phyloP scores from a whole-genome alignment of 2,329 filamentous ascomycete species.

The Botrytis elliptica region DNA sequence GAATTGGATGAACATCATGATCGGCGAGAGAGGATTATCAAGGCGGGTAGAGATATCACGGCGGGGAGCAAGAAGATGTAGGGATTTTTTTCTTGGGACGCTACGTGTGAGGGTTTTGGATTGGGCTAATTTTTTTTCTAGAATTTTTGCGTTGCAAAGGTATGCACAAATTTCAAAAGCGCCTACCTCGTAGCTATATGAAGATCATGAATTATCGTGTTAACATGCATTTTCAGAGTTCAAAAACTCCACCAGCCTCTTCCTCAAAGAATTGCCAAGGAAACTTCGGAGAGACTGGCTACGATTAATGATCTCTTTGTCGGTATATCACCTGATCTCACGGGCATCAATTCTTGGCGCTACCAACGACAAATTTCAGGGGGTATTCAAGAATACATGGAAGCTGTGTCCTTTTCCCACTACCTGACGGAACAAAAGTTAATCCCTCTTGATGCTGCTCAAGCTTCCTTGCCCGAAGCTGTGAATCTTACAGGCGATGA shows the following conservation, averaged over 20 bases:
- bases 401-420: conserved; percentile 83
- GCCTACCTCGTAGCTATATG: background rate
- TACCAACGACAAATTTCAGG: conserved; percentile 75
- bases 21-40: conserved; percentile 83
- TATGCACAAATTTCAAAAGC: conserved; percentile 41
- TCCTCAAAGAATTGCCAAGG: conserved; percentile 66
- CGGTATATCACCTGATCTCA: conserved; percentile 68
- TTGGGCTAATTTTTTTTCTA: conserved; percentile 41
- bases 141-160: conserved; percentile 84
- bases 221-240: conserved; percentile 50
- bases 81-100: conserved; percentile 32
- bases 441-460: conserved; percentile 64
- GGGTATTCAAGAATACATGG: conserved; percentile 91
- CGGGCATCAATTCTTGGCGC: conserved; percentile 76
- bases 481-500: conserved; percentile 75
- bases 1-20: conserved; percentile 96
- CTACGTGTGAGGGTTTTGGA: background rate
- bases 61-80: conserved; percentile 97
- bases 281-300: conserved; percentile 65
- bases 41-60: conserved; percentile 88
- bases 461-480: conserved; percentile 46
- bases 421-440: conserved; percentile 79
- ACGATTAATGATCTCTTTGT: conserved; percentile 70
- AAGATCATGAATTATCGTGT: background rate
- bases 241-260: conserved; percentile 62